Evolutionary conservation across 148 eudicot genomes (phyloP).

Genomic region (Diospyros lotus): DNA sequence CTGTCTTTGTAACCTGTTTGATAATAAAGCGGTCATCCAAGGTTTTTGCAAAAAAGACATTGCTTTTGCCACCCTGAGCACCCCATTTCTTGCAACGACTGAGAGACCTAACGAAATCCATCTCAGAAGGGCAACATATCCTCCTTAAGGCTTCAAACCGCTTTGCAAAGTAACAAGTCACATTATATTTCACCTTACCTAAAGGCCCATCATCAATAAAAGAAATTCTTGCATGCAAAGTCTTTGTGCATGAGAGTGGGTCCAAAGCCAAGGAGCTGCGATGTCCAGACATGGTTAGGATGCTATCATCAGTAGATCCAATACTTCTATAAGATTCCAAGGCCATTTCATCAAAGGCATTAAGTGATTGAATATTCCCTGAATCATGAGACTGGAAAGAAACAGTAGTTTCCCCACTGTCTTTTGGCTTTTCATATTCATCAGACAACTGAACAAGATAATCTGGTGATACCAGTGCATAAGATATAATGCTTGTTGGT

Average conservation of each 20-base stretch:
- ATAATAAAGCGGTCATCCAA: constrained; percentile 89
- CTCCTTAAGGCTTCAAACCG: constrained; percentile 85
- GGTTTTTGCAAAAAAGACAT: constrained; percentile 59
- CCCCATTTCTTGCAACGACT: constrained; percentile 99
- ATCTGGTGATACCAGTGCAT: constrained; percentile 60
- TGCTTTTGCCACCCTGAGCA: constrained; percentile 90
- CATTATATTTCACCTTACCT: constrained; percentile 72
- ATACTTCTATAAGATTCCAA: constrained; percentile 59
- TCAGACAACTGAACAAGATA: constrained; percentile 61
- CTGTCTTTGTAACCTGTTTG: constrained; percentile 84
- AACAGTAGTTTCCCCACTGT: constrained; percentile 41
- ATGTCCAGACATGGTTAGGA: constrained; percentile 41
- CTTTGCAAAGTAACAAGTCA: constrained; percentile 82
- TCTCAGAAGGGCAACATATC: constrained; percentile 84
- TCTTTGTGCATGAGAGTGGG: constrained; percentile 48
- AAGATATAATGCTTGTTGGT: constrained; percentile 86
- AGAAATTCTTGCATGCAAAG: constrained; percentile 12
- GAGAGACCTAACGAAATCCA: constrained; percentile 74
- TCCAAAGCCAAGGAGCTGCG: constrained; percentile 54
- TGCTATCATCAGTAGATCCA: constrained; percentile 64
- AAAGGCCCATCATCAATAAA: constrained; percentile 62
- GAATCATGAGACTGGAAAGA: constrained; percentile 55
- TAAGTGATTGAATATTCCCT: constrained; percentile 38
- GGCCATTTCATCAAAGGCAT: constrained; percentile 54
- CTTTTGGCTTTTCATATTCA: constrained; percentile 52